Evolutionary conservation across 495 filamentous ascomycete genomes (phyloP), one percentile per base, ranked within the genome.

Genomic region (Cairneyella variabilis): DNA sequence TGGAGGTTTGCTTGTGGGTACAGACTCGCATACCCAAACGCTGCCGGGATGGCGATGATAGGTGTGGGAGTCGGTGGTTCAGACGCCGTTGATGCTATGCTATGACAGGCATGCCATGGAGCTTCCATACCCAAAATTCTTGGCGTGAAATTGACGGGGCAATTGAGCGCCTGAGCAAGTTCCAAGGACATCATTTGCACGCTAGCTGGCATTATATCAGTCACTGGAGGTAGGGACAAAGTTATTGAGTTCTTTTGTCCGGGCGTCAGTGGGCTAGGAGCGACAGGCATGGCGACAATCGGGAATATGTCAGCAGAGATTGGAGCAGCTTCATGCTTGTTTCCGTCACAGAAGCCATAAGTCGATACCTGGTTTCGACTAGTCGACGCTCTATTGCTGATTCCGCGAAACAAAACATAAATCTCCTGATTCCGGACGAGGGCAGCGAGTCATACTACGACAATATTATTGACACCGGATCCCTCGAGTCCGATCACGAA

Each of bases 11-110:
- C 82, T 97, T 73, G 96, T 97, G 71, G 91, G 91, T 69, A 97
- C 92, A 65, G 91, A 97, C 71, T 96, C 91, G 40, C 91, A 97
- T 76, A 97, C 91, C 92, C 92, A 54, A 97, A 97, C 70, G 91
- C 85, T 64, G 92, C 91, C 77, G 91, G 91, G 80, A 84, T 96
- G 58, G 91, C 85, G 59, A 93, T 91, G 84, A 81, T 78, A 62
- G 91, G 90, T 57, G 93, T 97, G 63, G 91, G 91, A 81, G 91
- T 97, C 53, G 91, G 91, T 76, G 91, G 91, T 79, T 91, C 91
- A 66, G 91, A 97, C 72, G 91, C 92, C 52, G 91, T 97, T 60
- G 91, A 97, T 69, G 91, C 95, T 61, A 96, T 97, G 90, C 91
- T 89, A 60, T 86, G 88, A 72, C 81, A 95, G 42, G 90, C 91